phyloP scores from a whole-genome alignment of 2,329 filamentous ascomycete genomes.

The Aspergillus pseudoterreus region DNA sequence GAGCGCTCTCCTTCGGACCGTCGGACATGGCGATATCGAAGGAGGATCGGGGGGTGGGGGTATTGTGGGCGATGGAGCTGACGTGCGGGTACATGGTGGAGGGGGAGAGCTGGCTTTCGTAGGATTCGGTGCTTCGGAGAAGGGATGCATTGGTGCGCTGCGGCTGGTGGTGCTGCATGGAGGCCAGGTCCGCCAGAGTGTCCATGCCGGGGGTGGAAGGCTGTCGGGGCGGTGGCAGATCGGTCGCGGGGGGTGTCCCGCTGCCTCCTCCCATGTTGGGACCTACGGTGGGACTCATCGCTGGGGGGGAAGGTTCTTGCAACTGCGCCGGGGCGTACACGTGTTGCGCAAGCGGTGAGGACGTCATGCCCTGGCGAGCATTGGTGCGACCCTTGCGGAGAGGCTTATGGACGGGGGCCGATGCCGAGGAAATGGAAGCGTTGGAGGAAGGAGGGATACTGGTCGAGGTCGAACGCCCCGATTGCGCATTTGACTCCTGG shows the following conservation, averaged over 20 bases:
- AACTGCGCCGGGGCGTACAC: constrained; percentile 36
- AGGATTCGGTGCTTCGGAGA: constrained; percentile 37
- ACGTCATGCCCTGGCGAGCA: constrained; percentile 32
- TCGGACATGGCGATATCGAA: constrained; percentile 46
- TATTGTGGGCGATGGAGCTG: constrained; percentile 34
- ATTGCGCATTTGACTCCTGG: constrained; percentile 38
- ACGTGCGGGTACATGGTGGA: constrained; percentile 40
- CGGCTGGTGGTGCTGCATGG: constrained; percentile 46
- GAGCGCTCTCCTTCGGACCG: constrained; percentile 35
- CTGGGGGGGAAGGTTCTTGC: constrained; percentile 36
- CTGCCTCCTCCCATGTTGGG: constrained; percentile 25
- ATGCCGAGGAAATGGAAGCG: constrained; percentile 19
- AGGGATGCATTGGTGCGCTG: constrained; percentile 38
- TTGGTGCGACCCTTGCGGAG: constrained; percentile 34
- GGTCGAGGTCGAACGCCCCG: constrained; percentile 29
- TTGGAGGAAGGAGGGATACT: constrained; percentile 26
- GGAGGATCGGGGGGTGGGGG: constrained; percentile 40
- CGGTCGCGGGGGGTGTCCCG: constrained; percentile 34
- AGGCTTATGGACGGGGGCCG: constrained; percentile 32
- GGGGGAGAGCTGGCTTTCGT: constrained; percentile 42
- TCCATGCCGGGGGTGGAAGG: constrained; percentile 48
- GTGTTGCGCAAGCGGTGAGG: constrained; percentile 43
- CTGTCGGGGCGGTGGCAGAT: constrained; percentile 35
- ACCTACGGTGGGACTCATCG: constrained; percentile 28
- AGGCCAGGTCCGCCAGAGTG: constrained; percentile 46